Conservation (phyloP, 352 stramenopile species). For the Phytophthora chlamydospora region DNA sequence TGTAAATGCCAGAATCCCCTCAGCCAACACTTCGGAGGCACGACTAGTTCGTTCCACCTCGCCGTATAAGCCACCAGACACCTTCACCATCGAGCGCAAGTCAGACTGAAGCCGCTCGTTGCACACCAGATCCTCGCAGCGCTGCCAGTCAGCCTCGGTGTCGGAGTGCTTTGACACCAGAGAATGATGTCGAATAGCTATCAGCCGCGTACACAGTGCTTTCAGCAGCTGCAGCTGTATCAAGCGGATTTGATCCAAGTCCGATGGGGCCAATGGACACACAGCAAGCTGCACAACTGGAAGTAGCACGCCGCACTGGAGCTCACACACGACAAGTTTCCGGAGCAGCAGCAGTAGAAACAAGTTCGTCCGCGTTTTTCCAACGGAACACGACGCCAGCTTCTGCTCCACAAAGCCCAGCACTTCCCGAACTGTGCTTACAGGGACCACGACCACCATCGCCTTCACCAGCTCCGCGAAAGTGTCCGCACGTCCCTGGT, state of each 20-base stretch:
- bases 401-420: constrained; percentile 55
- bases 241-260: constrained; percentile 45
- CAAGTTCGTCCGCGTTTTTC: constrained; percentile 50
- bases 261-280: constrained; percentile 39
- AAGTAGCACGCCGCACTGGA: constrained; percentile 32
- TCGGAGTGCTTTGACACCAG: constrained; percentile 1
- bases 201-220: constrained; percentile 45
- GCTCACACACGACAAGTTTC: constrained; percentile 43
- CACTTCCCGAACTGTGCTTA: constrained; percentile 31
- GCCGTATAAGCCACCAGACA: constrained; percentile 5
- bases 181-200: constrained; percentile 21
- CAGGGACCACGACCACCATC: constrained; percentile 36
- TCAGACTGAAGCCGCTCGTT: constrained; percentile 59
- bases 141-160: constrained; percentile 25
- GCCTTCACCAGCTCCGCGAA: constrained; percentile 59
- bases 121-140: constrained; percentile 45
- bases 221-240: constrained; percentile 62
- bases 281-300: constrained; percentile 51
- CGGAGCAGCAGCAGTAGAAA: constrained; percentile 64
- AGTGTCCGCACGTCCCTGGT: constrained; percentile 33
- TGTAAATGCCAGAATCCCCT: constrained; percentile 47
- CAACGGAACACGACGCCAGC: constrained; percentile 45
- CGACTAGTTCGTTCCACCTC: constrained; percentile 40
- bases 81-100: constrained; percentile 37
- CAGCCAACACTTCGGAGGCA: constrained; percentile 45